Base-by-base conservation (phyloP, 345 rosid species). In the Eucalyptus guilfoylei region DNA sequence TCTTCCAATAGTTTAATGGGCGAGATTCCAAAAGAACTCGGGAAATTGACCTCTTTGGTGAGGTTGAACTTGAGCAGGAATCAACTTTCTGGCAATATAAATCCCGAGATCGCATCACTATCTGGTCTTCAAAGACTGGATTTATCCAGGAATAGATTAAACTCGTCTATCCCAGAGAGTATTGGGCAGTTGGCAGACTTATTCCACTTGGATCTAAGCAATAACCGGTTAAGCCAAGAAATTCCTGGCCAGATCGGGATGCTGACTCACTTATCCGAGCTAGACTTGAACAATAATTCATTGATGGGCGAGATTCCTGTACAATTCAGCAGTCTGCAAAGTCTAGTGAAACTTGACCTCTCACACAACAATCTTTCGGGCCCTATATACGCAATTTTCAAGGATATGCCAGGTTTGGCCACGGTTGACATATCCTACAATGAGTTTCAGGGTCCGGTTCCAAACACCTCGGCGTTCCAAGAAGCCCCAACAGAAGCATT, bases 311-410 rank as follows among this genome's bases (percentile, higher is more conserved):
- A 28, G 55, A 91, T 94, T 58, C 93, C 92, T 4, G 15, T n/a
- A 5, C 42, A 86, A 30, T 44, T 93, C 4, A 55, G 76, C 44
- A 28, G 85, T 6, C 34, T 93, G 37, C 45, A 85, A 6, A 72
- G 80, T 87, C 60, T 94, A 88, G 90, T 76, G 86, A 60, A 6
- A 11, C n/a, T 91, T 81, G 89, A 92, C 47, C 89, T 93, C 44
- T 92, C 93, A 9, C 89, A 88, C 90, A 91, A 94, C 49, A 11
- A 17, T 42, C 87, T 94, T 11, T 58, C 89, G 60, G 94, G 95
- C 32, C 50, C 37, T 24, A 88, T 93, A 49, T 90, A 90, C 11
- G 3, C 16, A 2, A 48, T 49, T 34, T 89, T 94, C 37, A 23
- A 19, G 3, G 28, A 48, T 13, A 49, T 90, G 86, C 42, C 16